phyloP scores from a whole-genome alignment of 495 filamentous ascomycete species.

The Aspergillus sparsus region DNA sequence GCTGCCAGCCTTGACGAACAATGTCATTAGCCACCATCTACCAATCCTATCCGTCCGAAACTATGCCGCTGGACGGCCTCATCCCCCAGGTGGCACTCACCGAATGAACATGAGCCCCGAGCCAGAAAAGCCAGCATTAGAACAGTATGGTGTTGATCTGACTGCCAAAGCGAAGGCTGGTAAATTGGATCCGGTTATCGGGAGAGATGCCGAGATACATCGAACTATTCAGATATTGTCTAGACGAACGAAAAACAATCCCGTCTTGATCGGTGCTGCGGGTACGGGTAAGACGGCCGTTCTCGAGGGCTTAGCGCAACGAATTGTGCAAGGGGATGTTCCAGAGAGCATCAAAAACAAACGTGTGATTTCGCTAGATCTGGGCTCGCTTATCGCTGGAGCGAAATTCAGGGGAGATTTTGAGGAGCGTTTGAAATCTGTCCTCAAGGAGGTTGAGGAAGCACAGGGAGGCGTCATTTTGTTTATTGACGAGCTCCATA shows the following conservation, averaged over 20 bases:
- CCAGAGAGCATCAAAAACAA: conserved; percentile 97
- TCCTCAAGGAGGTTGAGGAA: conserved; percentile 87
- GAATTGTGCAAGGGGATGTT: conserved; percentile 90
- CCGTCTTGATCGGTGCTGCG: conserved; percentile 87
- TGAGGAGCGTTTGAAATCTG: conserved; percentile 88
- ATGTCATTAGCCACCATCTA: conserved; percentile 1
- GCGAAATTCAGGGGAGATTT: conserved; percentile 97
- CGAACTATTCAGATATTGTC: conserved; percentile 93
- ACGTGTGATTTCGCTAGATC: conserved; percentile 78
- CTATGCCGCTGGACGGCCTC: conserved; percentile 78
- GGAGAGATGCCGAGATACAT: conserved; percentile 86
- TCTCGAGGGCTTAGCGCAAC: conserved; percentile 85
- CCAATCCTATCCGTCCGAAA: conserved; percentile 39
- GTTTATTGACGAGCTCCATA: conserved; percentile 95
- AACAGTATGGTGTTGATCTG: conserved; percentile 88
- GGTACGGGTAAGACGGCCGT: conserved; percentile 97
- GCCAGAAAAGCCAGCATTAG: conserved; percentile 79
- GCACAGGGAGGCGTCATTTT: conserved; percentile 87
- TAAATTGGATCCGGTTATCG: conserved; percentile 95
- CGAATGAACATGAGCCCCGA: conserved; percentile 85
- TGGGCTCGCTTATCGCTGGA: conserved; percentile 90
- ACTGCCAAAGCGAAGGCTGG: conserved; percentile 83
- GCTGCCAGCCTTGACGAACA: conserved; percentile 19
- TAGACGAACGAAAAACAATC: conserved; percentile 94
- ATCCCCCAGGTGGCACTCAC: conserved; percentile 87